Conservation (phyloP, 2,329 filamentous ascomycete genomes). For the Colletotrichum chrysophilum region DNA sequence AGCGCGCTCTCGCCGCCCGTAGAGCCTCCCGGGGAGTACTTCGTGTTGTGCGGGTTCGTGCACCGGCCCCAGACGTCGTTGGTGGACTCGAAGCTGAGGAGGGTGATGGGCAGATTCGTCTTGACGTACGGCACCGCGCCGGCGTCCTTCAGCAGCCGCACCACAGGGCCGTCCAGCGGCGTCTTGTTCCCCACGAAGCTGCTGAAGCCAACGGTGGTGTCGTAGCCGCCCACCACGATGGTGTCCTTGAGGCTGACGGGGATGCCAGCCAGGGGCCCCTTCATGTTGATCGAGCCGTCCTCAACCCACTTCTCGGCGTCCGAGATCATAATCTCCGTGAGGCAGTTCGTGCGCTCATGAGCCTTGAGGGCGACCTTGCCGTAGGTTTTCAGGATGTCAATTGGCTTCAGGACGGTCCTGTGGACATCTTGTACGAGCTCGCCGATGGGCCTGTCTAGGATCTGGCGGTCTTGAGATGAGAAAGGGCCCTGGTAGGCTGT, state of each 20-base stretch:
- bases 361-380: conserved; percentile 85
- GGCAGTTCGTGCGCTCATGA: conserved; percentile 85
- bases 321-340: conserved; percentile 84
- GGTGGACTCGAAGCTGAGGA: conserved; percentile 84
- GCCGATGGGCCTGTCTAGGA: conserved; percentile 76
- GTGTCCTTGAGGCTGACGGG: conserved; percentile 85
- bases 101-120: conserved; percentile 86
- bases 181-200: conserved; percentile 71
- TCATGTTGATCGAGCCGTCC: conserved; percentile 67
- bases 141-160: conserved; percentile 81
- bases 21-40: conserved; percentile 87
- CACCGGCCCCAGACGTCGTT: conserved; percentile 81
- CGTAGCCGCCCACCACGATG: conserved; percentile 82
- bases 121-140: conserved; percentile 92
- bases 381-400: conserved; percentile 83
- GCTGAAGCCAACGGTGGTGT: conserved; percentile 83
- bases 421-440: conserved; percentile 81
- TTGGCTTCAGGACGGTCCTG: conserved; percentile 65
- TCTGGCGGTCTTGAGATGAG: conserved; percentile 66
- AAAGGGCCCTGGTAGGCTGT: conserved; percentile 70
- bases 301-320: conserved; percentile 77
- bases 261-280: conserved; percentile 85
- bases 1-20: conserved; percentile 87
- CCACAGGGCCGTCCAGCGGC: conserved; percentile 72
- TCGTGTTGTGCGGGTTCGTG: conserved; percentile 82